phyloP scores from a whole-genome alignment of 208 protist species.

The Phytomonas sp. region DNA sequence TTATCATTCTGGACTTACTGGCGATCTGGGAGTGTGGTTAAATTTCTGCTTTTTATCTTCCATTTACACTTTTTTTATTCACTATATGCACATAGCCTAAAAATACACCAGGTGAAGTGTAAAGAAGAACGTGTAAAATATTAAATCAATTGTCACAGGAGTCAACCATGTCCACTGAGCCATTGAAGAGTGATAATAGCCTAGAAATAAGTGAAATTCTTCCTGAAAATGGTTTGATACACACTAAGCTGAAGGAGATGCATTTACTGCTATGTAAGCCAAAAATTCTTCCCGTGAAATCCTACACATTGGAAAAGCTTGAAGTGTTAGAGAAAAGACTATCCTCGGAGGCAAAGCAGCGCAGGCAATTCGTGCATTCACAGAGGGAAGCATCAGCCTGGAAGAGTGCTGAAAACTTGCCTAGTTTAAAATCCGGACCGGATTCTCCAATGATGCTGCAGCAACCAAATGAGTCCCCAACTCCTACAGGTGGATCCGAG shows the following conservation, averaged over 20 bases:
- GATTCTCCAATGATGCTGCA: conserved; percentile 14
- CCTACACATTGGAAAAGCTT: conserved; percentile 89
- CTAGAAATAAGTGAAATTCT: conserved; percentile 43
- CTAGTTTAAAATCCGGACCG: conserved; percentile 7
- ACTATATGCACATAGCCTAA: conserved; percentile 2
- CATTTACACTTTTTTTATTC: neutral
- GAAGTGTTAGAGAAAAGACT: conserved; percentile 87
- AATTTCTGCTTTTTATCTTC: conserved; percentile 3
- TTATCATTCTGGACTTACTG: neutral
- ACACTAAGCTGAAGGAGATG: conserved; percentile 62
- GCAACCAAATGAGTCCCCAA: neutral
- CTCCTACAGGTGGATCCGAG: neutral
- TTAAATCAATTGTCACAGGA: neutral
- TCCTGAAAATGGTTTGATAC: conserved; percentile 75
- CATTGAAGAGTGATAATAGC: conserved; percentile 2
- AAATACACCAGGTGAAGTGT: neutral
- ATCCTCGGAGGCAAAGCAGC: conserved; percentile 31
- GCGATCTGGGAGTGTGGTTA: neutral
- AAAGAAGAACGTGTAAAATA: neutral
- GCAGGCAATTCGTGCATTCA: conserved; percentile 26
- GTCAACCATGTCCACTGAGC: neutral
- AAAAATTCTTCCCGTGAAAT: conserved; percentile 96
- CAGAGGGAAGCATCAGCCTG: conserved; percentile 15
- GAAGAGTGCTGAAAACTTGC: conserved; percentile 2
- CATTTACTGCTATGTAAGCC: conserved; percentile 91